Base-by-base conservation (phyloP, 2,329 filamentous ascomycete genomes). In the Penicillium sp. region DNA sequence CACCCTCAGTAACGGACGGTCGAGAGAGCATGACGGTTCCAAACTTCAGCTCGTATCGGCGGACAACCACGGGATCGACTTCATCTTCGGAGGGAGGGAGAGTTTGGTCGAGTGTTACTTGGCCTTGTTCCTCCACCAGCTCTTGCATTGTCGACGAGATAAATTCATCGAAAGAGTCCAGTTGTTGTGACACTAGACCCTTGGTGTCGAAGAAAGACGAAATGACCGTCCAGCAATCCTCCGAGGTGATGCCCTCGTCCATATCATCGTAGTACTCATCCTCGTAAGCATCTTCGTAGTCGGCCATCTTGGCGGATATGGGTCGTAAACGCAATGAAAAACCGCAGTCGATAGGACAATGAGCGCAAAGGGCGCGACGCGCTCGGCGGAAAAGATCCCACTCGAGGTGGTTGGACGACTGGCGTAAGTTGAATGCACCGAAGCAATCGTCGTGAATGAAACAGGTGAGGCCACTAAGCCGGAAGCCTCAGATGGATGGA, bases 201-300 rank as follows among this genome's bases (percentile, higher is more conserved):
- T 97, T 98, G 55, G 83, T 81, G 61, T 96, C 88, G 74, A 98
- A 98, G 76, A 96, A 97, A 9, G 93, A 87, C 49, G 87, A 89
- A 68, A 98, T 97, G 64, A 97, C 91, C 57, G 86, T 87, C 93
- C 93, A 98, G 76, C 89, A 96, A 72, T 98, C 94, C 75, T 97
- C 93, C 53, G 90, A 88, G 24, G 90, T 95, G 73, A 97, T 95
- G 34, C 75, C 83, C 54, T 85, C 82, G 52, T 79, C 81, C 52
- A 73, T 81, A 52, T 85, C 82, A 54, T 79, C 81, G 61, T 85
- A 85, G 56, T 82, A 80, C 55, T 80, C 79, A 58, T 83, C 81
- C 53, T 84, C 84, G 66, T 88, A 87, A 55, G 83, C 79, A 45
- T 79, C 76, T 49, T 80, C 77, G 62, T 77, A 77, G 53, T 77